phyloP scores from a whole-genome alignment of 805 yeast species.

The Pichia californica region DNA sequence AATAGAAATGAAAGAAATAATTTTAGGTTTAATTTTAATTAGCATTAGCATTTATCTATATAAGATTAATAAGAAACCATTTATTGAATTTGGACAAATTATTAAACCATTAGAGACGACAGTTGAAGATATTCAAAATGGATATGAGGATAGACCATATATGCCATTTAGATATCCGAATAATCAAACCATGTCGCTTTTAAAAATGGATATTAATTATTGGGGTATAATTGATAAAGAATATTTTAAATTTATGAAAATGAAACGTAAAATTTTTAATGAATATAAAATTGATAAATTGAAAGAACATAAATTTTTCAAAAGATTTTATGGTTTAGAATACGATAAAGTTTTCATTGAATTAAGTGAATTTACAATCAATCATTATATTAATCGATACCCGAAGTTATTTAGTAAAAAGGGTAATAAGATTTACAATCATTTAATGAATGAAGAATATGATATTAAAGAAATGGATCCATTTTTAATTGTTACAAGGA shows the following conservation, averaged over 20 bases:
- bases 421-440: conserved; percentile 34
- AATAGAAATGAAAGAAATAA: no score
- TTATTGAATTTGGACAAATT: conserved; percentile 12
- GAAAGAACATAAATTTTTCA: conserved; percentile 30
- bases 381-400: conserved; percentile 38
- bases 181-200: conserved; percentile 48
- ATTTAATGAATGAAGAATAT: conserved; percentile 36
- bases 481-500: conserved; percentile 35
- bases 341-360: conserved; percentile 35
- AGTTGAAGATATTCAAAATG: conserved; percentile 13
- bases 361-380: conserved; percentile 36
- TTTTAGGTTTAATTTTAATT: no score
- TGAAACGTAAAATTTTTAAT: conserved; percentile 34
- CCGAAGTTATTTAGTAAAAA: conserved; percentile 35
- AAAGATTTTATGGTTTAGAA: conserved; percentile 26
- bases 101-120: conserved; percentile 17
- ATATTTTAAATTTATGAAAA: conserved; percentile 38
- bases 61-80: background rate
- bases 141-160: conserved; percentile 39
- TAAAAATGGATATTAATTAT: conserved; percentile 42
- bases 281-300: conserved; percentile 31
- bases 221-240: conserved; percentile 45
- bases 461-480: conserved; percentile 42
- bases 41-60: conserved; percentile 1
- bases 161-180: conserved; percentile 50